phyloP scores from a whole-genome alignment of 768 basidiomycete species.

The Tylopilus rubrobrunneus region DNA sequence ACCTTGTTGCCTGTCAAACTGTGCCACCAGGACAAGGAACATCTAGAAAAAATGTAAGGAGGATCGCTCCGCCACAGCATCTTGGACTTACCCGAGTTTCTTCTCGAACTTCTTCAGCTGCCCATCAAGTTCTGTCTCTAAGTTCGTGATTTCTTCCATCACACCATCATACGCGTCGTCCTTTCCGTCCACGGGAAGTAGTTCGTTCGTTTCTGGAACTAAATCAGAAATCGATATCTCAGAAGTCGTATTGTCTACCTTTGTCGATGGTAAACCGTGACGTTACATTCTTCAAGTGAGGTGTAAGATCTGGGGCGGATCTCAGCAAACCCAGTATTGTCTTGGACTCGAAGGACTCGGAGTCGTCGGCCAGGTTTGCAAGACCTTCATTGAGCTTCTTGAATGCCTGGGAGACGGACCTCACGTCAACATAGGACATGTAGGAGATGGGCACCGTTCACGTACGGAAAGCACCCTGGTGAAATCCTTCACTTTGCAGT shows the following conservation, averaged over 20 bases:
- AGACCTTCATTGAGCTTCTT: constrained; percentile 68
- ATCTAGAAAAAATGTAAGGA: constrained; percentile 33
- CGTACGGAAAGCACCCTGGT: constrained; percentile 73
- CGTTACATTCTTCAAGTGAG: constrained; percentile 69
- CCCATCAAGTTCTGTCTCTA: constrained; percentile 71
- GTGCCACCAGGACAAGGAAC: constrained; percentile 62
- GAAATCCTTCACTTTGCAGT: constrained; percentile 85
- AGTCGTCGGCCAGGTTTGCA: constrained; percentile 52
- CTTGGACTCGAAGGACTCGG: constrained; percentile 73
- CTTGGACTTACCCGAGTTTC: constrained; percentile 52
- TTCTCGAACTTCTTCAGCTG: constrained; percentile 64
- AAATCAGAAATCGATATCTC: constrained; percentile 20
- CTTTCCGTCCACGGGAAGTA: constrained; percentile 80
- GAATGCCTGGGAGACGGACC: constrained; percentile 57
- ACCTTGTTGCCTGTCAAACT: constrained; percentile 83
- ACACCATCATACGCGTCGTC: constrained; percentile 83
- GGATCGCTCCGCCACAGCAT: constrained; percentile 5
- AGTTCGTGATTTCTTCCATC: constrained; percentile 58
- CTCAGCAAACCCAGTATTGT: constrained; percentile 74
- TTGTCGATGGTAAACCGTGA: constrained; percentile 60
- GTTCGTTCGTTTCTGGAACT: constrained; percentile 54
- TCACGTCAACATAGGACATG: constrained; percentile 1
- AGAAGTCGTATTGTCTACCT: constrained; percentile 37
- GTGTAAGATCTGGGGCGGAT: constrained; percentile 73
- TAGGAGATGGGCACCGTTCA: neutral